These are phyloP conservation scores for Chaetomiaceae sp. DNA, from an alignment of 2,329 filamentous ascomycete species.

Conservation along the genomic window DNA sequence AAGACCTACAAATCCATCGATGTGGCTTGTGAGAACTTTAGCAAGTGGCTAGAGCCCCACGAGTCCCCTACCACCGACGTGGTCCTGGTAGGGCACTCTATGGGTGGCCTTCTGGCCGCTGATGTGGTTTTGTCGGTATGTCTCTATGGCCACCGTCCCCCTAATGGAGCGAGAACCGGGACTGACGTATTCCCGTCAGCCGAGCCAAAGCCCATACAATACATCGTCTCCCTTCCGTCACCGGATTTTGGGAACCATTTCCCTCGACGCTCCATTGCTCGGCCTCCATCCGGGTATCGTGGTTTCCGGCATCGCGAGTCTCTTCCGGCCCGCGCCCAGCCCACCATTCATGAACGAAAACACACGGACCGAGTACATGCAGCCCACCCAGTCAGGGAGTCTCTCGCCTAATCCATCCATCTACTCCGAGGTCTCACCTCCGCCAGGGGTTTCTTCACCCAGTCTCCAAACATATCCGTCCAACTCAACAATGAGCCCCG, in stretches of 20 bases:
- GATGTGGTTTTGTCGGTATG: constrained; percentile 67
- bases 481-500: constrained; percentile 15
- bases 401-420: constrained; percentile 29
- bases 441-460: constrained; percentile 24
- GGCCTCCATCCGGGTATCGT: constrained; percentile 87
- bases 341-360: constrained; percentile 27
- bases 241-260: constrained; percentile 73
- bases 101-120: constrained; percentile 79
- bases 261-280: constrained; percentile 80
- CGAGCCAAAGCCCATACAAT: constrained; percentile 19
- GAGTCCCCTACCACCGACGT: constrained; percentile 71
- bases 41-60: constrained; percentile 74
- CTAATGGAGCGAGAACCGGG: background rate
- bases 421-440: constrained; percentile 25
- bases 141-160: background rate
- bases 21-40: constrained; percentile 77
- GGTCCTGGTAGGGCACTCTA: constrained; percentile 80
- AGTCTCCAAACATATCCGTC: constrained; percentile 11
- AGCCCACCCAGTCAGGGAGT: constrained; percentile 16
- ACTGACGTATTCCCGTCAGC: constrained; percentile 1
- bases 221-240: constrained; percentile 55
- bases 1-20: constrained; percentile 69
- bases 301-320: constrained; percentile 71
- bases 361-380: constrained; percentile 15
- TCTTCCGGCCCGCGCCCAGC: constrained; percentile 55